Percentiles rank a stretch among this genome's conserved stretches.
phyloP scores from a whole-genome alignment of 2,329 filamentous ascomycete genomes.

The Claviceps cyperi region DNA sequence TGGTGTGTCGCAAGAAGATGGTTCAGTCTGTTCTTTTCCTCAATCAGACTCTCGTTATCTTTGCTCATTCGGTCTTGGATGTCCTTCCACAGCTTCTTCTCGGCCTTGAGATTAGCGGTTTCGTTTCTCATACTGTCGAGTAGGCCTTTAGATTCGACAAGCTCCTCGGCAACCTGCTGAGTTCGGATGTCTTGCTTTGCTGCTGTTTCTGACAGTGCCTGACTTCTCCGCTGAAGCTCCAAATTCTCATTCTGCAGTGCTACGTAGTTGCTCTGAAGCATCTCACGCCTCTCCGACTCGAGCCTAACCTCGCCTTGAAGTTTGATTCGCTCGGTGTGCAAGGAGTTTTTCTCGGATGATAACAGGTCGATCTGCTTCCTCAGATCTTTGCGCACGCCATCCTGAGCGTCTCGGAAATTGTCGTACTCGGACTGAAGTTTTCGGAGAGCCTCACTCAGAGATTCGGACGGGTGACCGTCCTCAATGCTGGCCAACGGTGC shows the following conservation, averaged over 20 bases:
- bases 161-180: slow-evolving; percentile 83
- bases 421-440: slow-evolving; percentile 87
- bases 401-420: slow-evolving; percentile 71
- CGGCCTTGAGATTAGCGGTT: slow-evolving; percentile 81
- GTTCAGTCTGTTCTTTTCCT: slow-evolving; percentile 76
- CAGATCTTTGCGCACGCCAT: slow-evolving; percentile 65
- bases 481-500: slow-evolving; percentile 46
- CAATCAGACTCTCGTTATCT: slow-evolving; percentile 71
- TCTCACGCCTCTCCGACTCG: slow-evolving; percentile 71
- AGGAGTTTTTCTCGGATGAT: slow-evolving; percentile 63
- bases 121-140: slow-evolving; percentile 83
- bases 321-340: slow-evolving; percentile 72
- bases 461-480: slow-evolving; percentile 37
- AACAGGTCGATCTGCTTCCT: slow-evolving; percentile 75
- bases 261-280: slow-evolving; percentile 76
- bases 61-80: slow-evolving; percentile 80
- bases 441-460: slow-evolving; percentile 63
- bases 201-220: slow-evolving; percentile 63
- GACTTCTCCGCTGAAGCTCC: slow-evolving; percentile 72
- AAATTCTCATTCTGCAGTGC: slow-evolving; percentile 73
- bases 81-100: slow-evolving; percentile 87
- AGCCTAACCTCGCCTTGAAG: slow-evolving; percentile 69
- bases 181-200: slow-evolving; percentile 82
- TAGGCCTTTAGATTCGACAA: slow-evolving; percentile 70
- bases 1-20: slow-evolving; percentile 73